These are phyloP conservation scores for Phytophthora podocarpi DNA, from an alignment of 352 stramenopile genomes.

Conservation along the genomic window DNA sequence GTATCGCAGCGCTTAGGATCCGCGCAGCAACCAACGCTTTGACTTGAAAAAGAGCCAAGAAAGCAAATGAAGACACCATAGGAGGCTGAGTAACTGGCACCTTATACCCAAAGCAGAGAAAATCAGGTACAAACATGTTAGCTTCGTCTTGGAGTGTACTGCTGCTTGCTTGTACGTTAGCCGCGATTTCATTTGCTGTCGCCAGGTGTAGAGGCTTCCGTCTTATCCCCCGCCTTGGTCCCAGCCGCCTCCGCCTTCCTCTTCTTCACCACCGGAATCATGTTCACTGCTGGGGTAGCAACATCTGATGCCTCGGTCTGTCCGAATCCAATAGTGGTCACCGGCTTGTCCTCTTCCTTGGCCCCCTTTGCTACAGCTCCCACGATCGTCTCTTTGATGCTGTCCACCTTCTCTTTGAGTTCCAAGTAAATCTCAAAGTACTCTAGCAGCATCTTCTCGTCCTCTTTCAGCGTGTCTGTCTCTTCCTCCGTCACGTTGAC, in stretches of 20 bases:
- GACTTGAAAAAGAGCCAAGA: conserved; percentile 19
- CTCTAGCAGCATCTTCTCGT: conserved; percentile 65
- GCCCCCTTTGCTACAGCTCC: conserved; percentile 17
- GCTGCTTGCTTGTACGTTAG: neutral
- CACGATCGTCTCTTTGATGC: conserved; percentile 64
- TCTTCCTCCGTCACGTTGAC: conserved; percentile 38
- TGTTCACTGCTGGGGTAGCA: conserved; percentile 54
- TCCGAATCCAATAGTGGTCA: conserved; percentile 81
- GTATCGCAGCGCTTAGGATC: conserved; percentile 56
- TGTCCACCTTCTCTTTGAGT: conserved; percentile 87
- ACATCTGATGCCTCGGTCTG: conserved; percentile 19
- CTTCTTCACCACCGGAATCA: conserved; percentile 78
- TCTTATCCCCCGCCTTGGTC: conserved; percentile 11
- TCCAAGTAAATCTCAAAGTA: conserved; percentile 88
- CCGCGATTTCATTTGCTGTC: conserved; percentile 25
- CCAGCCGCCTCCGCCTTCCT: conserved; percentile 33
- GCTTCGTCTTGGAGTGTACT: conserved; percentile 17
- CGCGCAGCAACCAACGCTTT: neutral
- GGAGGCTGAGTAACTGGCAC: neutral
- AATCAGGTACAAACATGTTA: conserved; percentile 31
- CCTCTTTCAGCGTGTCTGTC: conserved; percentile 26
- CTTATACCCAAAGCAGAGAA: conserved; percentile 5
- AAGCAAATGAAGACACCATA: conserved; percentile 14
- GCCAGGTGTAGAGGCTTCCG: neutral
- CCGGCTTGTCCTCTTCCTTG: conserved; percentile 36